Evolutionary conservation across 2,329 filamentous ascomycete species (phyloP).

Genomic region (Curvularia sp.): DNA sequence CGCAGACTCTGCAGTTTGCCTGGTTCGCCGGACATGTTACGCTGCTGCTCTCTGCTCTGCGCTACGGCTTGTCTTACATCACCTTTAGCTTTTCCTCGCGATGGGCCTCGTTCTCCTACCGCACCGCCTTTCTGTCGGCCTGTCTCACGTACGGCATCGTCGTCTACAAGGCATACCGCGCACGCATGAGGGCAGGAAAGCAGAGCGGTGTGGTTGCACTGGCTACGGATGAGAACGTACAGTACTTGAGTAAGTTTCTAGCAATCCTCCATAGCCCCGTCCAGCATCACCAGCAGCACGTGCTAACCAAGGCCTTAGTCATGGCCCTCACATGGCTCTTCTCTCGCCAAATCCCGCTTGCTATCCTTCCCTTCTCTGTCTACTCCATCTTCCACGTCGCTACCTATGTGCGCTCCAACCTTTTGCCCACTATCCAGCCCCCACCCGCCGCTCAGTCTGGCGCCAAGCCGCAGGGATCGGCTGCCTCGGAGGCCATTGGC

Average conservation of each 20-base stretch:
- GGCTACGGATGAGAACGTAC: constrained; percentile 91
- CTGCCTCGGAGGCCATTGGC: constrained; percentile 82
- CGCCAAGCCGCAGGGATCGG: constrained; percentile 65
- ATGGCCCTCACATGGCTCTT: constrained; percentile 97
- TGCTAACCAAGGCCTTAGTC: constrained; percentile 59
- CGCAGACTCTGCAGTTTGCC: constrained; percentile 90
- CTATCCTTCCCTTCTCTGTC: constrained; percentile 90
- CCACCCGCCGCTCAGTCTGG: constrained; percentile 61
- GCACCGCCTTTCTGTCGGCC: constrained; percentile 86
- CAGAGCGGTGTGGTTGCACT: constrained; percentile 70
- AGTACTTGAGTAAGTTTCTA: constrained; percentile 81
- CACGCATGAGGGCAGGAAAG: constrained; percentile 77
- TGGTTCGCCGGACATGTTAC: constrained; percentile 77
- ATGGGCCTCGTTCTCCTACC: constrained; percentile 84
- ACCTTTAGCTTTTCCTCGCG: constrained; percentile 84
- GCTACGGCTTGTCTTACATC: constrained; percentile 85
- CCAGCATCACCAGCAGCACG: constrained; percentile 18
- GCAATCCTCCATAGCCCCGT: not conserved
- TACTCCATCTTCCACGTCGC: constrained; percentile 99
- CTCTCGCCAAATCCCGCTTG: constrained; percentile 85
- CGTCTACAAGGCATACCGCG: constrained; percentile 95
- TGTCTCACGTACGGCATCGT: constrained; percentile 96
- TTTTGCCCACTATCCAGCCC: constrained; percentile 85
- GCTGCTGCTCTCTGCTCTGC: constrained; percentile 80
- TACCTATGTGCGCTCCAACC: constrained; percentile 91